Evolutionary conservation across 495 filamentous ascomycete genomes (phyloP).

Genomic region (Xylaria telfairii): DNA sequence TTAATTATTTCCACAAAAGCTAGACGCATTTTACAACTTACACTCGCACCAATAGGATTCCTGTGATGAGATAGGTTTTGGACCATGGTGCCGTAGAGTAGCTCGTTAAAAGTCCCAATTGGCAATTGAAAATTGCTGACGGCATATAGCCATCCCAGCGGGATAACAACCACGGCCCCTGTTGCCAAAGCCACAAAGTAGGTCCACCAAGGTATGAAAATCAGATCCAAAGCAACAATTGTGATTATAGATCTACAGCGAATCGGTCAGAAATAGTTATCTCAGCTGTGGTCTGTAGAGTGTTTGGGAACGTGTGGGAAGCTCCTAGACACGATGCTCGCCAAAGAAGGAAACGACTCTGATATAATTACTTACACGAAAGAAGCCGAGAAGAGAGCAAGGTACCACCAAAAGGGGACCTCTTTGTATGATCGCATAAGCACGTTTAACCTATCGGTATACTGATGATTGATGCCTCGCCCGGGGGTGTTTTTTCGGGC

Average conservation of each 20-base stretch:
- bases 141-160: constrained; percentile 62
- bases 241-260: constrained; percentile 46
- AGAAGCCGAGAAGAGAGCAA: constrained; percentile 50
- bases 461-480: constrained; percentile 56
- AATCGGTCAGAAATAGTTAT: background rate
- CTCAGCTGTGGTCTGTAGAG: background rate
- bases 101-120: constrained; percentile 61
- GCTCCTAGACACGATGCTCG: background rate
- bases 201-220: constrained; percentile 65
- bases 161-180: constrained; percentile 57
- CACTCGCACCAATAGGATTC: constrained; percentile 59
- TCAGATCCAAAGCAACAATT: constrained; percentile 50
- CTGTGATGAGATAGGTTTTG: constrained; percentile 51
- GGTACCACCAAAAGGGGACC: constrained; percentile 63
- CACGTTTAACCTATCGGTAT: constrained; percentile 61
- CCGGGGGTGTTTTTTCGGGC: constrained; percentile 37
- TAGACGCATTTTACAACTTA: constrained; percentile 20
- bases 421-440: constrained; percentile 61
- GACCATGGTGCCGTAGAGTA: constrained; percentile 65
- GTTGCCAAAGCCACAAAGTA: constrained; percentile 59
- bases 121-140: constrained; percentile 62
- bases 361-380: constrained; percentile 38
- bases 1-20: constrained; percentile 1
- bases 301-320: background rate
- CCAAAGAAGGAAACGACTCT: background rate